These are phyloP conservation scores for Ceratocystis ficicola DNA, from an alignment of 2,329 filamentous ascomycete genomes.

Conservation along the genomic window DNA sequence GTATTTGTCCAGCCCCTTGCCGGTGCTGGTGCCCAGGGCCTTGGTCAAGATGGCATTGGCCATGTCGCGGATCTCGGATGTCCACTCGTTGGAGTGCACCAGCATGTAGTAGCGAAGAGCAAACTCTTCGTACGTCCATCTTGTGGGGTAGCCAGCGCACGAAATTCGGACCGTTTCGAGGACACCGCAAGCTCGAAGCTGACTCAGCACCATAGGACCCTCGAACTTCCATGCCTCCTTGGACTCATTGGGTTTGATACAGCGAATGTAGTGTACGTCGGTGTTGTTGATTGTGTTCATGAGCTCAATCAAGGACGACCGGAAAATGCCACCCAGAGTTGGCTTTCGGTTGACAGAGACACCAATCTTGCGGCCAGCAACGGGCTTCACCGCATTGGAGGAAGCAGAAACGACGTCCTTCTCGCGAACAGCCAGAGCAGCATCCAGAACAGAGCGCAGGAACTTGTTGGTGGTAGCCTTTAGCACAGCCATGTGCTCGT, in stretches of 20 bases:
- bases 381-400: constrained; percentile 63
- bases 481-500: constrained; percentile 93
- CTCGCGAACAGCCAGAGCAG: constrained; percentile 75
- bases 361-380: constrained; percentile 72
- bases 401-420: constrained; percentile 61
- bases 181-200: constrained; percentile 95
- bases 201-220: constrained; percentile 95
- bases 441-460: constrained; percentile 70
- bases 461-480: constrained; percentile 75
- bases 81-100: constrained; percentile 80
- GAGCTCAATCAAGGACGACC: constrained; percentile 91
- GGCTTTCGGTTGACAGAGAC: constrained; percentile 92
- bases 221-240: constrained; percentile 98
- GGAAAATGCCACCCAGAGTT: constrained; percentile 95
- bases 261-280: constrained; percentile 97
- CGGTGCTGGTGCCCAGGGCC: constrained; percentile 66
- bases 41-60: constrained; percentile 83
- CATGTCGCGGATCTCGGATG: constrained; percentile 85
- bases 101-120: constrained; percentile 97
- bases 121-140: constrained; percentile 99
- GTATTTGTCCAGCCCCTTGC: constrained; percentile 77
- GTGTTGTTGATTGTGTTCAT: constrained; percentile 98
- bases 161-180: constrained; percentile 96
- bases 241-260: constrained; percentile 96
- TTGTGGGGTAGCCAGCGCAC: constrained; percentile 89